phyloP scores from a whole-genome alignment of 2,329 filamentous ascomycete species.

The Myriosclerotinia curreyana region DNA sequence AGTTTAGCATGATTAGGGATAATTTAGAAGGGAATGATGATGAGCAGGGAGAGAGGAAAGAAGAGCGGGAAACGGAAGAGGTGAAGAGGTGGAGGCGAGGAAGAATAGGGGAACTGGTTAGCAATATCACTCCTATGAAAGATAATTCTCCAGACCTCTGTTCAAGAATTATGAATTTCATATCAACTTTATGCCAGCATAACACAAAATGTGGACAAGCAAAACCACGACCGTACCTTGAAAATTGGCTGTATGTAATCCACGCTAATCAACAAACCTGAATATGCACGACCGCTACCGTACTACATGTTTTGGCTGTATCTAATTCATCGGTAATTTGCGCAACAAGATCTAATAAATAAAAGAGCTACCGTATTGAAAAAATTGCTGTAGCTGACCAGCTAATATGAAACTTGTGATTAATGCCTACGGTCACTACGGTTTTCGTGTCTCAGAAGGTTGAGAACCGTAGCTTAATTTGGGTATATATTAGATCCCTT shows the following conservation, averaged over 20 bases:
- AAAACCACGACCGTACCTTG: not conserved
- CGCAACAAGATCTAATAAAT: not conserved
- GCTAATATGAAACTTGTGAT: not conserved
- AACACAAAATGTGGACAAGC: not conserved
- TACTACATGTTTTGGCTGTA: not conserved
- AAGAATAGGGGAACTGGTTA: too few species aligned
- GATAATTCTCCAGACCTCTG: not conserved
- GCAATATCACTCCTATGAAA: not conserved
- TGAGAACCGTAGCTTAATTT: not conserved
- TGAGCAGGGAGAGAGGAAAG: too few species aligned
- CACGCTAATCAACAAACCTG: not conserved
- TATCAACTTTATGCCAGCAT: not conserved
- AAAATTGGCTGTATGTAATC: not conserved
- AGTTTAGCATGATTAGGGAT: too few species aligned
- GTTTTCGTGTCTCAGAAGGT: not conserved
- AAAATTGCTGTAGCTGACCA: not conserved
- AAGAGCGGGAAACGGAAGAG: too few species aligned
- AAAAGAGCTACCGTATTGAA: not conserved
- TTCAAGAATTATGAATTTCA: not conserved
- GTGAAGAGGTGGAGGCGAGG: not conserved
- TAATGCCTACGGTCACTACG: not conserved
- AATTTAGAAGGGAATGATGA: too few species aligned
- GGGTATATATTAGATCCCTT: not conserved
- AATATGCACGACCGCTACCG: not conserved
- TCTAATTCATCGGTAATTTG: not conserved